These are phyloP conservation scores for Bauhinia variegata DNA, from an alignment of 306 rosid species.

Conservation along the genomic window DNA sequence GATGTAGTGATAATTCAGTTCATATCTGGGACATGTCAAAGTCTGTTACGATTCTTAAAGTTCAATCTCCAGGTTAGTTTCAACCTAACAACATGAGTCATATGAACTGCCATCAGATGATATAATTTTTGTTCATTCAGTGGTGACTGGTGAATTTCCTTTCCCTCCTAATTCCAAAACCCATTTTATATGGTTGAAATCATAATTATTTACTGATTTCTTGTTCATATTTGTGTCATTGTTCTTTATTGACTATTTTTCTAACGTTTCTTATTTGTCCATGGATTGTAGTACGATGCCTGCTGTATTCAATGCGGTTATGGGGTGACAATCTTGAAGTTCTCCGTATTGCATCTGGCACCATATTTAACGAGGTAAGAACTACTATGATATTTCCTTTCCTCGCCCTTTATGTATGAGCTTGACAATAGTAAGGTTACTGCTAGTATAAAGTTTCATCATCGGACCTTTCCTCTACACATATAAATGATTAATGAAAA, in stretches of 20 bases:
- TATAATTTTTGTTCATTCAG: not conserved
- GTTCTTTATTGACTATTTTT: slow-evolving; percentile 7
- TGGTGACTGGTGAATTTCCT: slow-evolving; percentile 2
- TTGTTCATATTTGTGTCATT: not conserved
- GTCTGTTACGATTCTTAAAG: slow-evolving; percentile 55
- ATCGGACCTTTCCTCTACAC: too few relatives aligned
- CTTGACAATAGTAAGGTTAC: not conserved
- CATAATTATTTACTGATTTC: not conserved
- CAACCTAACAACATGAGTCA: slow-evolving; percentile 16
- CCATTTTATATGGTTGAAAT: not conserved
- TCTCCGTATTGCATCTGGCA: slow-evolving; percentile 87
- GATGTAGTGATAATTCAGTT: slow-evolving; percentile 86
- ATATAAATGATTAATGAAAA: too few relatives aligned
- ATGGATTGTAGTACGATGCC: slow-evolving; percentile 65
- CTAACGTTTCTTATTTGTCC: slow-evolving; percentile 24
- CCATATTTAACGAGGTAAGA: slow-evolving; percentile 85
- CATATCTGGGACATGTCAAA: slow-evolving; percentile 74
- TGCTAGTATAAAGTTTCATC: too few relatives aligned
- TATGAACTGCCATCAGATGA: slow-evolving; percentile 4
- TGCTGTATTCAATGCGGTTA: slow-evolving; percentile 87
- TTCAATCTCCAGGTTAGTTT: slow-evolving; percentile 83
- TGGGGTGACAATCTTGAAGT: slow-evolving; percentile 86
- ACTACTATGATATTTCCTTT: not conserved
- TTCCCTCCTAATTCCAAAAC: not conserved
- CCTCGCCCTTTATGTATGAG: not conserved